Evolutionary conservation across 495 filamentous ascomycete species (phyloP).

Genomic region (Podospora sp.): DNA sequence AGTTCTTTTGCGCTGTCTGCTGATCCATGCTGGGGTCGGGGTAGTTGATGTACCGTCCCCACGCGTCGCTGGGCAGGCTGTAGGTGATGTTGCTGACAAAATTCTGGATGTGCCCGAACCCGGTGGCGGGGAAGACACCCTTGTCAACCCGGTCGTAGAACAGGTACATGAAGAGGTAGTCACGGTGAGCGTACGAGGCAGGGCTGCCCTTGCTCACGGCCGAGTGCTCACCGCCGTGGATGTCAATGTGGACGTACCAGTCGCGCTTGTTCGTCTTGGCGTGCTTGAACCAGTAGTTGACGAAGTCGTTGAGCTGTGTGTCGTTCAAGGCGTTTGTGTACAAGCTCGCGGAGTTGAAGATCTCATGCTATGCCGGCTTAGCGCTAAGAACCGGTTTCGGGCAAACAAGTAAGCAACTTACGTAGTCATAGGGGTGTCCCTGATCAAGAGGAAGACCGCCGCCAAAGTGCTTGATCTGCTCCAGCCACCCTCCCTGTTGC

Average conservation of each 20-base stretch:
- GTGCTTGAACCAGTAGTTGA: conserved; percentile 47
- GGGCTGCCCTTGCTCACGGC: conserved; percentile 36
- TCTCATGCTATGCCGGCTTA: conserved; percentile 42
- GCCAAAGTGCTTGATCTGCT: conserved; percentile 47
- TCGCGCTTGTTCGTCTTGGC: conserved; percentile 45
- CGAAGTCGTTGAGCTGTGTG: conserved; percentile 39
- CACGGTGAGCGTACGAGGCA: conserved; percentile 48
- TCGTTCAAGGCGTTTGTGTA: conserved; percentile 42
- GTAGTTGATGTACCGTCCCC: conserved; percentile 54
- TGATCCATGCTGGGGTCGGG: conserved; percentile 44
- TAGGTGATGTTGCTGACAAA: conserved; percentile 42
- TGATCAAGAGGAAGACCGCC: conserved; percentile 44
- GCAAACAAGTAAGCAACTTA: conserved; percentile 3
- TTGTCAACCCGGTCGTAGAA: conserved; percentile 46
- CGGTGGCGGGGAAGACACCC: conserved; percentile 37
- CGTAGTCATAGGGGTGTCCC: conserved; percentile 30
- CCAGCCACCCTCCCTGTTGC: conserved; percentile 43
- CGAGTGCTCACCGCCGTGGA: conserved; percentile 49
- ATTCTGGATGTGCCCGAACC: conserved; percentile 39
- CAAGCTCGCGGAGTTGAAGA: conserved; percentile 47
- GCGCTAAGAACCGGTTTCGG: not conserved
- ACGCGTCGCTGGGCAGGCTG: conserved; percentile 31
- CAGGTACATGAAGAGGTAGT: conserved; percentile 48
- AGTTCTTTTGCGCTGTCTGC: conserved; percentile 41
- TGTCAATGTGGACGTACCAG: conserved; percentile 52